phyloP scores from a whole-genome alignment of 257 asterid species.

The Solanum chiquidenum region DNA sequence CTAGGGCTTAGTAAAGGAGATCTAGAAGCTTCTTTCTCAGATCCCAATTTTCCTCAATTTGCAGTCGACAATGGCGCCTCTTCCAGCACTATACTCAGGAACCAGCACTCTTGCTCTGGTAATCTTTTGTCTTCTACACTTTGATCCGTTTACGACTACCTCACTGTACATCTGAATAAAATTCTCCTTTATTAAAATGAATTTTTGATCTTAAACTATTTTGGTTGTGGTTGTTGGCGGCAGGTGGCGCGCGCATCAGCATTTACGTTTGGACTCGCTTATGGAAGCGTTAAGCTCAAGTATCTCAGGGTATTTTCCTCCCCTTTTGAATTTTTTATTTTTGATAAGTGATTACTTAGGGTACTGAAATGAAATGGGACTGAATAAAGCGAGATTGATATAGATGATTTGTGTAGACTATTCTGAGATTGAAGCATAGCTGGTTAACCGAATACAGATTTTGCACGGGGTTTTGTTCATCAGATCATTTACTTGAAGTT shows the following conservation, averaged over 20 bases:
- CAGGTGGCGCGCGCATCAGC: constrained; percentile 32
- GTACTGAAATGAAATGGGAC: neutral
- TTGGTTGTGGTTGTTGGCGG: neutral
- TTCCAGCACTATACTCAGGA: constrained; percentile 38
- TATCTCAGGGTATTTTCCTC: constrained; percentile 21
- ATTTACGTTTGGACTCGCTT: constrained; percentile 22
- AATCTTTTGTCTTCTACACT: neutral
- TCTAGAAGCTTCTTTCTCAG: neutral
- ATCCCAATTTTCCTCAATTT: neutral
- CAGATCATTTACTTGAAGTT: neutral
- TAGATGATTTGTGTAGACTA: neutral
- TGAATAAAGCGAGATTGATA: neutral
- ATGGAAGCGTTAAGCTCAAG: constrained; percentile 36
- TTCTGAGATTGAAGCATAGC: neutral
- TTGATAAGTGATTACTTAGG: neutral
- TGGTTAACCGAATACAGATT: neutral
- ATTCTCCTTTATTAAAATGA: neutral
- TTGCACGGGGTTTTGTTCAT: neutral
- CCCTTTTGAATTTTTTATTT: neutral
- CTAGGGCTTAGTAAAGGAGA: neutral
- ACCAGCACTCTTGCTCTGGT: constrained; percentile 41
- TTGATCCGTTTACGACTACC: neutral
- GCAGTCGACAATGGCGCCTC: constrained; percentile 20
- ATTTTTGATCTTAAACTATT: neutral
- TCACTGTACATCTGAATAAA: neutral